Evolutionary conservation across 2,329 filamentous ascomycete genomes (phyloP).

Genomic region (Lachnellula occidentalis): DNA sequence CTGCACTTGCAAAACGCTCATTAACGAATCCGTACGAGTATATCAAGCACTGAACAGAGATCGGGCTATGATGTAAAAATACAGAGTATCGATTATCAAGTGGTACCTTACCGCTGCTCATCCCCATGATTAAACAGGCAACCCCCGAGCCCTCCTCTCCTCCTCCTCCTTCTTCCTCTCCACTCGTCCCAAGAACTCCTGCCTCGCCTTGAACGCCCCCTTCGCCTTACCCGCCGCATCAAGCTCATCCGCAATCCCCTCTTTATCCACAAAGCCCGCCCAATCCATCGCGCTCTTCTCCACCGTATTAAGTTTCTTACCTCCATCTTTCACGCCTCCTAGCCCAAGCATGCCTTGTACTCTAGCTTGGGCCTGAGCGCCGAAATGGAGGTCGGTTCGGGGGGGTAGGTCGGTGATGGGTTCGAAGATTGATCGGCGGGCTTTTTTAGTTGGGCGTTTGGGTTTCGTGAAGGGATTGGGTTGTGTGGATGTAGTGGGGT

Average conservation of each 20-base stretch:
- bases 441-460: slow-evolving; percentile 31
- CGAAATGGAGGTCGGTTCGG: slow-evolving; percentile 54
- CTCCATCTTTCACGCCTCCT: slow-evolving; percentile 39
- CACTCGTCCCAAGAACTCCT: slow-evolving; percentile 62
- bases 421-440: slow-evolving; percentile 55
- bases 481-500: slow-evolving; percentile 35
- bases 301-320: slow-evolving; percentile 64
- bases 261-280: slow-evolving; percentile 66
- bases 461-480: slow-evolving; percentile 29
- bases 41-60: too few species aligned
- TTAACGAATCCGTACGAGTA: too few species aligned
- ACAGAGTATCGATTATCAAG: too few species aligned
- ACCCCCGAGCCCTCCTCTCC: slow-evolving; percentile 45
- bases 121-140: slow-evolving; percentile 4
- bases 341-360: slow-evolving; percentile 3
- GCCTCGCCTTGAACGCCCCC: slow-evolving; percentile 54
- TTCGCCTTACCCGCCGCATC: slow-evolving; percentile 60
- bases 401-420: slow-evolving; percentile 41
- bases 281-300: slow-evolving; percentile 71
- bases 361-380: slow-evolving; percentile 35
- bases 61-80: too few species aligned
- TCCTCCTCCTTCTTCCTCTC: slow-evolving; percentile 59
- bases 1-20: too few species aligned
- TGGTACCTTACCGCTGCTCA: neutral
- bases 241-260: slow-evolving; percentile 65